These are phyloP conservation scores for Leccinum uliginosum DNA, from an alignment of 768 basidiomycete genomes.

Conservation along the genomic window DNA sequence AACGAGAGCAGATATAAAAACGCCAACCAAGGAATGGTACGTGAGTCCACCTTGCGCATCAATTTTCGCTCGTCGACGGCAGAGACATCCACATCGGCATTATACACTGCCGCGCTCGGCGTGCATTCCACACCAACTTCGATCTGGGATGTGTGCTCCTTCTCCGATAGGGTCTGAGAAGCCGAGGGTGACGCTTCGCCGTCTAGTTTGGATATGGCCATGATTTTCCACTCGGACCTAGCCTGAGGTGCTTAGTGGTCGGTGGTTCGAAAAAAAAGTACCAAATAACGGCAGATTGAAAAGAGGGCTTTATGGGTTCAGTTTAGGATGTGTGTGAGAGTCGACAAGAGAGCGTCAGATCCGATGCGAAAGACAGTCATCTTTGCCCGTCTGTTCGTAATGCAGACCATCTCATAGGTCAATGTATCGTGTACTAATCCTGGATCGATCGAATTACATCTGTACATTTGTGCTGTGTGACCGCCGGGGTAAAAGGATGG, in stretches of 20 bases:
- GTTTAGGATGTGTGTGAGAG: neutral
- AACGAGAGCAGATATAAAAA: constrained; percentile 76
- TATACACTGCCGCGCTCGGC: constrained; percentile 21
- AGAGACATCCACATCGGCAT: constrained; percentile 50
- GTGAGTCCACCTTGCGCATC: constrained; percentile 63
- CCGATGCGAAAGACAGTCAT: constrained; percentile 1
- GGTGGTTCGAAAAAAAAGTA: neutral
- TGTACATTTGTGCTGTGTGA: no score
- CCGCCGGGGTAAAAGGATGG: no score
- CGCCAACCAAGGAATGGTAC: constrained; percentile 65
- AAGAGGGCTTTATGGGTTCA: neutral
- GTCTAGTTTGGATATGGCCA: neutral
- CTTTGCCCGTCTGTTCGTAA: neutral
- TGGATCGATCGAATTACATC: neutral
- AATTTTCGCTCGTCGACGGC: constrained; percentile 64
- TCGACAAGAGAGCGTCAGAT: neutral
- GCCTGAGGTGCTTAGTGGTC: neutral
- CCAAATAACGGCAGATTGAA: neutral
- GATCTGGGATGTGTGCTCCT: neutral
- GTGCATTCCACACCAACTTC: neutral
- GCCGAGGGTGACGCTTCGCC: neutral
- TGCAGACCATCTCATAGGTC: neutral
- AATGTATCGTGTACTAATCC: neutral
- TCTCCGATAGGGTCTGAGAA: constrained; percentile 2
- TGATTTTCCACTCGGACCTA: neutral